phyloP scores from a whole-genome alignment of 176 grass and related monocot genomes.

The Cymbopogon citratus region DNA sequence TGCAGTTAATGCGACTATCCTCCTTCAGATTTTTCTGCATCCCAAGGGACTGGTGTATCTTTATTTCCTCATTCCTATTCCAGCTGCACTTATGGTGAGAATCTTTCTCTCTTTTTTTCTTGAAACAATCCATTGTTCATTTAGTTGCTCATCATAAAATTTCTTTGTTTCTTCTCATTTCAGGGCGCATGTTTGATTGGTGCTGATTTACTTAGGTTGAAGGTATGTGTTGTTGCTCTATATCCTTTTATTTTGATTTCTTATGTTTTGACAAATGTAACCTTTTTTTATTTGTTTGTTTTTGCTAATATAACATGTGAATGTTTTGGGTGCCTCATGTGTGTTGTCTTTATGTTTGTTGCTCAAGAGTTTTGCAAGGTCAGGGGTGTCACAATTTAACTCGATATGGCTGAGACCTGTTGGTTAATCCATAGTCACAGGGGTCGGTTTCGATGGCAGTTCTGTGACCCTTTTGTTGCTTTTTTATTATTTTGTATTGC shows the following conservation, averaged over 20 bases:
- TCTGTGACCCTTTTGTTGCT: background rate
- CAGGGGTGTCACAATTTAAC: background rate
- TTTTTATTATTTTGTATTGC: background rate
- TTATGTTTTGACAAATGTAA: constrained; percentile 10
- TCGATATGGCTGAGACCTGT: background rate
- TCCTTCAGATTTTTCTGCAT: constrained; percentile 77
- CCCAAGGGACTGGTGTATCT: constrained; percentile 72
- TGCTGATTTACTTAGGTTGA: constrained; percentile 58
- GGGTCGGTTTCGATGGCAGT: background rate
- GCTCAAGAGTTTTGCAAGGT: background rate
- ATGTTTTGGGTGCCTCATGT: background rate
- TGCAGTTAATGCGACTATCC: constrained; percentile 80
- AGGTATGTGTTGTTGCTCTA: constrained; percentile 33
- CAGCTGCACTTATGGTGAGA: constrained; percentile 70
- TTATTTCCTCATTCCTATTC: constrained; percentile 71
- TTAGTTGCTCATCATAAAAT: background rate
- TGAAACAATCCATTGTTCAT: background rate
- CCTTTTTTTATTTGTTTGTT: background rate
- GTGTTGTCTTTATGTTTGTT: background rate
- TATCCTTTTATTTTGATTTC: constrained; percentile 23
- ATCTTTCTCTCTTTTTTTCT: background rate
- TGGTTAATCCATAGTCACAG: background rate
- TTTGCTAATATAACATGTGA: background rate
- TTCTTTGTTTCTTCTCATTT: constrained; percentile 23
- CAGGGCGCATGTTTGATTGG: constrained; percentile 73